These are phyloP conservation scores for Herpetospermum pedunculosum DNA, from an alignment of 306 rosid species.

Conservation along the genomic window DNA sequence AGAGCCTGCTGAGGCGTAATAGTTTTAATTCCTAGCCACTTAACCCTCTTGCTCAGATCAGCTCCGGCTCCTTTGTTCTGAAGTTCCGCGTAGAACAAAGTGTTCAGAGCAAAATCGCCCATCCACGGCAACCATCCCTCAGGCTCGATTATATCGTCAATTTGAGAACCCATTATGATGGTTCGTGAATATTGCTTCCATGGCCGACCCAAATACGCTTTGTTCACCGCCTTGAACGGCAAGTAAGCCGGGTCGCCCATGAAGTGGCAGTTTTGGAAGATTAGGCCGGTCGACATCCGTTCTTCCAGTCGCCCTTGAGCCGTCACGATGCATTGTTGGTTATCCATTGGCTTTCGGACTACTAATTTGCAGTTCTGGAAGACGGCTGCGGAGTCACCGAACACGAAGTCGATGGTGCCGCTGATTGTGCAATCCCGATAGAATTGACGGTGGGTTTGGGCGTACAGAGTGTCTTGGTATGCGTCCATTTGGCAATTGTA, in stretches of 20 bases:
- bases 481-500: conserved; percentile 19
- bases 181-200: conserved; percentile 42
- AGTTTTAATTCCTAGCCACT: conserved; percentile 28
- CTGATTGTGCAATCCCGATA: conserved; percentile 14
- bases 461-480: conserved; percentile 23
- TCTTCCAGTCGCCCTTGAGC: conserved; percentile 31
- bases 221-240: background rate
- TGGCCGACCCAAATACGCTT: conserved; percentile 34
- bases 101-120: conserved; percentile 4
- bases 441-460: conserved; percentile 21
- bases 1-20: background rate
- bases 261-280: conserved; percentile 34
- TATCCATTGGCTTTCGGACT: conserved; percentile 12
- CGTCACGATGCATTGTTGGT: conserved; percentile 26
- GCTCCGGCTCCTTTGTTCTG: conserved; percentile 30
- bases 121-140: conserved; percentile 35
- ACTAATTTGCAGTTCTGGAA: conserved; percentile 29
- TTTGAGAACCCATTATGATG: conserved; percentile 23
- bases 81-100: conserved; percentile 23
- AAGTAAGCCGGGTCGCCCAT: conserved; percentile 14
- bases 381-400: conserved; percentile 7
- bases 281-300: conserved; percentile 8
- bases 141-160: conserved; percentile 10
- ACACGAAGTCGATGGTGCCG: conserved; percentile 25
- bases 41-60: conserved; percentile 13